Evolutionary conservation across 345 rosid genomes (phyloP).

Genomic region (Eucalyptus tenuipes): DNA sequence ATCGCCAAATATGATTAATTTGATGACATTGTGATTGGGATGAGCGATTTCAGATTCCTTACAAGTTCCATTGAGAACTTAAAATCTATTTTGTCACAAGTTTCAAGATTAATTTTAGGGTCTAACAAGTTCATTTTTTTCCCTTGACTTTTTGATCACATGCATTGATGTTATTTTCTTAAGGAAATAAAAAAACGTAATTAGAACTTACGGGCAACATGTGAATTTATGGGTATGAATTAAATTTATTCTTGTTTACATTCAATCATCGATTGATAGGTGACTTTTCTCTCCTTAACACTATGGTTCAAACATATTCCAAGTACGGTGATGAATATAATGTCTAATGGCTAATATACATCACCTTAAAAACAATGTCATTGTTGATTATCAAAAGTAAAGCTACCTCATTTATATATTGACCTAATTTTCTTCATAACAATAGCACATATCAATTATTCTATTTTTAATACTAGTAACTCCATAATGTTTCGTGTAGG

Average conservation of each 20-base stretch:
- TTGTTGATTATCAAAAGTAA: background rate
- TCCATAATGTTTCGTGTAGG: background rate
- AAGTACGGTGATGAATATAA: background rate
- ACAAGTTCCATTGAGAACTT: too few species aligned
- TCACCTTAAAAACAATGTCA: background rate
- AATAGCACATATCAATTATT: too few species aligned
- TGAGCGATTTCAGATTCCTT: too few species aligned
- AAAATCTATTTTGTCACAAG: background rate
- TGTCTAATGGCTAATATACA: background rate
- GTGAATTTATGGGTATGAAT: background rate
- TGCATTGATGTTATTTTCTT: background rate
- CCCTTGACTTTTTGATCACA: background rate
- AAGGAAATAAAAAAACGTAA: too few species aligned
- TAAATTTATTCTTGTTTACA: too few species aligned
- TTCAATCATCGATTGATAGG: background rate
- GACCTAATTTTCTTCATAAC: background rate
- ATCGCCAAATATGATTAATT: background rate
- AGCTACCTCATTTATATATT: background rate
- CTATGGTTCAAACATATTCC: background rate
- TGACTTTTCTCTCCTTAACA: background rate
- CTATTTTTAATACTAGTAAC: background rate
- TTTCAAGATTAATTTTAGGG: too few species aligned
- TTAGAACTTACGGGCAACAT: background rate
- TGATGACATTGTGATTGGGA: background rate
- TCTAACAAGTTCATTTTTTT: too few species aligned